Conservation (phyloP, 352 stramenopile genomes). For the Thraustochytrium striatum region DNA sequence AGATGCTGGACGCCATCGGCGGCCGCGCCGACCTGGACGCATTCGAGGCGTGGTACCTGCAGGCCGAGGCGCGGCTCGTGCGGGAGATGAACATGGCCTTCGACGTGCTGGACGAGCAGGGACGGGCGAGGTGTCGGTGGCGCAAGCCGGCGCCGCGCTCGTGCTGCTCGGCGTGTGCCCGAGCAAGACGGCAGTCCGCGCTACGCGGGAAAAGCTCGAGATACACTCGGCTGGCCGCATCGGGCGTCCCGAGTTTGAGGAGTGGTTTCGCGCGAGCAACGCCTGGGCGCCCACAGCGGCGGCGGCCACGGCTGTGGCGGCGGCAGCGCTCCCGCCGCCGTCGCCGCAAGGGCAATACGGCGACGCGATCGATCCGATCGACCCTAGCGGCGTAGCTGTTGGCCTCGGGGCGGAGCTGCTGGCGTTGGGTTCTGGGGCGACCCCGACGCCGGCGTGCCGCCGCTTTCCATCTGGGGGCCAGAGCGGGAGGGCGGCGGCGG, state of each 20-base stretch:
- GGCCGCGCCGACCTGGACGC: not conserved
- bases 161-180: not conserved
- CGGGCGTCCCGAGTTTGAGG: not conserved
- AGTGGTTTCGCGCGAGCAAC: constrained; percentile 32
- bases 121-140: not conserved
- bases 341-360: too few relatives aligned
- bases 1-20: not conserved
- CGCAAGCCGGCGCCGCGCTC: not conserved
- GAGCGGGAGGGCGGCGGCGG: too few relatives aligned
- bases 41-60: not conserved
- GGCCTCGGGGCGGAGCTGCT: too few relatives aligned
- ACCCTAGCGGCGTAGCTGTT: too few relatives aligned
- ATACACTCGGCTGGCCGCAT: not conserved
- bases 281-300: not conserved
- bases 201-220: constrained; percentile 38
- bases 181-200: constrained; percentile 24
- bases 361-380: too few relatives aligned
- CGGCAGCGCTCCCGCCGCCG: too few relatives aligned
- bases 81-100: constrained; percentile 41
- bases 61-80: not conserved
- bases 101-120: not conserved
- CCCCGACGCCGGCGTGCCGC: too few relatives aligned
- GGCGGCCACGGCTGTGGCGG: too few relatives aligned
- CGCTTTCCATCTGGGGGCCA: too few relatives aligned
- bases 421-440: too few relatives aligned